These are phyloP conservation scores for Nectriaceae sp. DNA, from an alignment of 2,329 filamentous ascomycete species.

Conservation along the genomic window DNA sequence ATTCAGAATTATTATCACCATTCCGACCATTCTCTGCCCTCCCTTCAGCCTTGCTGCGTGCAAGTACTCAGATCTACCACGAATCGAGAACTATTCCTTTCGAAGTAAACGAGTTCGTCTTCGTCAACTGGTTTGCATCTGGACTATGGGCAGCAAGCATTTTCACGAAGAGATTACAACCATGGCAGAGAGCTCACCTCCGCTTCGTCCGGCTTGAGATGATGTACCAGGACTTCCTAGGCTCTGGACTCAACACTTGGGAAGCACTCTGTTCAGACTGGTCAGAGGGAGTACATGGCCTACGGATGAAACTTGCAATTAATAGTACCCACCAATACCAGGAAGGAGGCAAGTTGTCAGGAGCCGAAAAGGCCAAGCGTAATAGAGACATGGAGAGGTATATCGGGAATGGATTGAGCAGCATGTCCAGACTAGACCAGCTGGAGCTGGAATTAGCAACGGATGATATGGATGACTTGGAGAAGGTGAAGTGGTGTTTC, in stretches of 20 bases:
- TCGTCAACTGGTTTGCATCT: constrained; percentile 47
- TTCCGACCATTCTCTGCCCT: constrained; percentile 40
- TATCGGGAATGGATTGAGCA: constrained; percentile 32
- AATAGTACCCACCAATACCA: no score
- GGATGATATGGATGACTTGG: constrained; percentile 30
- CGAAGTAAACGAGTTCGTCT: constrained; percentile 46
- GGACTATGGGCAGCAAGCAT: constrained; percentile 43
- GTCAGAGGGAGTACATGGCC: constrained; percentile 37
- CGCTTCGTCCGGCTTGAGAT: constrained; percentile 45
- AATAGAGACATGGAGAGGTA: constrained; percentile 18
- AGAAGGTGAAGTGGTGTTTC: constrained; percentile 40
- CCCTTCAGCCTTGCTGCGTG: constrained; percentile 41
- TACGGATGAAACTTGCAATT: constrained; percentile 42
- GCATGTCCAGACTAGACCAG: constrained; percentile 33
- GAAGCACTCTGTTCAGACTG: constrained; percentile 37
- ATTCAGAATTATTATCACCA: constrained; percentile 29
- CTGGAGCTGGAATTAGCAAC: constrained; percentile 45
- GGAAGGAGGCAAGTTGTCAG: constrained; percentile 12
- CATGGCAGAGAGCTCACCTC: constrained; percentile 46
- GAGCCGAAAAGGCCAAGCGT: constrained; percentile 16
- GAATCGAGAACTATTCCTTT: constrained; percentile 46
- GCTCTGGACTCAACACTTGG: constrained; percentile 36
- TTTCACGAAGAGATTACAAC: constrained; percentile 34
- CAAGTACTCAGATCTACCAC: constrained; percentile 43
- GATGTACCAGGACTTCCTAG: constrained; percentile 38